Conservation (phyloP, 169 alveolate genomes). For the Plasmodium coatneyi region DNA sequence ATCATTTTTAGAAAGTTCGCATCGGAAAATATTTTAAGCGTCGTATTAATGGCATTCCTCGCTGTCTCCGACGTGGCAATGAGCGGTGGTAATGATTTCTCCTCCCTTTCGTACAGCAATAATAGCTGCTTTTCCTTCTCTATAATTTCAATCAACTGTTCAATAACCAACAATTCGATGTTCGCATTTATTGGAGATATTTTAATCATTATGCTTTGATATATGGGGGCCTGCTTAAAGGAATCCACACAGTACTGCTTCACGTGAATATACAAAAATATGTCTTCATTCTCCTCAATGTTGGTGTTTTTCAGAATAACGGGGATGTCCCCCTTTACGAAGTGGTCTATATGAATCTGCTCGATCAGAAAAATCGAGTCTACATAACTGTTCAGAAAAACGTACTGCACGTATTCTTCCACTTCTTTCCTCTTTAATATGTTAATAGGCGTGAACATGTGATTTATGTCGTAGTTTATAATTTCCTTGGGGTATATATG, state of each 20-base stretch:
- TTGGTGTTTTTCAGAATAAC: slow-evolving; percentile 89
- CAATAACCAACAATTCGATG: slow-evolving; percentile 90
- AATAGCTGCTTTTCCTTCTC: slow-evolving; percentile 84
- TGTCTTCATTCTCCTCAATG: slow-evolving; percentile 84
- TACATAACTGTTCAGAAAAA: slow-evolving; percentile 73
- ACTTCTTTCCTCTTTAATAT: slow-evolving; percentile 58
- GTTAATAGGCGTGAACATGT: slow-evolving; percentile 36
- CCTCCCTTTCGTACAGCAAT: slow-evolving; percentile 35
- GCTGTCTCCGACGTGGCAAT: slow-evolving; percentile 61
- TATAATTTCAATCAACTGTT: slow-evolving; percentile 87
- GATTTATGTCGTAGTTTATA: slow-evolving; percentile 11
- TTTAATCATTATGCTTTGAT: slow-evolving; percentile 83
- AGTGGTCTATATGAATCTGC: slow-evolving; percentile 89
- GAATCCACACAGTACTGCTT: slow-evolving; percentile 80
- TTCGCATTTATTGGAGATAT: slow-evolving; percentile 88
- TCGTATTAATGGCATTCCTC: slow-evolving; percentile 40
- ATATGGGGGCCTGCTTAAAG: slow-evolving; percentile 83
- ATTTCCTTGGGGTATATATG: slow-evolving; percentile 75
- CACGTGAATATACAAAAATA: slow-evolving; percentile 85
- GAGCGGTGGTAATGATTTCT: slow-evolving; percentile 70
- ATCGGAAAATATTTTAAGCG: slow-evolving; percentile 60
- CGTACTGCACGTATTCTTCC: slow-evolving; percentile 51
- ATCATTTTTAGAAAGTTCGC: slow-evolving; percentile 24
- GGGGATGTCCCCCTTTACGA: slow-evolving; percentile 91
- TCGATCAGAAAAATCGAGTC: slow-evolving; percentile 77